A percentile compares a stretch with the other conserved stretches of the same genome.
These are phyloP conservation scores for Saccharum spontaneum DNA, from an alignment of 176 grass and related monocot genomes.

Conservation along the genomic window DNA sequence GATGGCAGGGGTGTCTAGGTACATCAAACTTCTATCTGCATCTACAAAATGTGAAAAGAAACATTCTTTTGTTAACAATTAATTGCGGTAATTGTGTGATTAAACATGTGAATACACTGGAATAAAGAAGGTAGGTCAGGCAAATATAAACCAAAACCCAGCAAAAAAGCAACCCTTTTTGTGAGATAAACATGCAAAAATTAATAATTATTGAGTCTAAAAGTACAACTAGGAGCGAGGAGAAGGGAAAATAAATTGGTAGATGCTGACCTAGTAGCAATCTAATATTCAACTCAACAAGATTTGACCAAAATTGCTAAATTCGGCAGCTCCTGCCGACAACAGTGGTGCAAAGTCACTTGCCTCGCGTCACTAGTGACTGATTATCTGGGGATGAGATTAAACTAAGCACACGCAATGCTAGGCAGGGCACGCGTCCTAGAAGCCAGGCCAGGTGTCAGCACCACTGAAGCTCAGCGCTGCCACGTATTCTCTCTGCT, in stretches of 20 bases:
- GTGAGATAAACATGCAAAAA: too few species aligned
- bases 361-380: not conserved
- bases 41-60: not conserved
- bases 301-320: not conserved
- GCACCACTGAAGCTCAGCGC: not conserved
- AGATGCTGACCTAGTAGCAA: not conserved
- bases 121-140: not conserved
- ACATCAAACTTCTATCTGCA: not conserved
- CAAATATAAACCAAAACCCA: not conserved
- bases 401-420: not conserved
- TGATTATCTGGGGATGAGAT: not conserved
- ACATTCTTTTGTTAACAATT: not conserved
- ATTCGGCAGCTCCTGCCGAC: too few species aligned
- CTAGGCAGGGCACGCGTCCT: not conserved
- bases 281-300: too few species aligned
- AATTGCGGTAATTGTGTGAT: not conserved
- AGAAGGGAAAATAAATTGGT: not conserved
- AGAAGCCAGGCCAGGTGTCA: constrained; percentile 4
- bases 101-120: not conserved
- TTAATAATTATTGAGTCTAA: too few species aligned
- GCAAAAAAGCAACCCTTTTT: too few species aligned
- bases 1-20: too few species aligned
- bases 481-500: constrained; percentile 5
- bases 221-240: not conserved
- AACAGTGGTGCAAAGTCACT: not conserved